Conservation (phyloP, 768 basidiomycete species). For the Mycena haematopus region DNA sequence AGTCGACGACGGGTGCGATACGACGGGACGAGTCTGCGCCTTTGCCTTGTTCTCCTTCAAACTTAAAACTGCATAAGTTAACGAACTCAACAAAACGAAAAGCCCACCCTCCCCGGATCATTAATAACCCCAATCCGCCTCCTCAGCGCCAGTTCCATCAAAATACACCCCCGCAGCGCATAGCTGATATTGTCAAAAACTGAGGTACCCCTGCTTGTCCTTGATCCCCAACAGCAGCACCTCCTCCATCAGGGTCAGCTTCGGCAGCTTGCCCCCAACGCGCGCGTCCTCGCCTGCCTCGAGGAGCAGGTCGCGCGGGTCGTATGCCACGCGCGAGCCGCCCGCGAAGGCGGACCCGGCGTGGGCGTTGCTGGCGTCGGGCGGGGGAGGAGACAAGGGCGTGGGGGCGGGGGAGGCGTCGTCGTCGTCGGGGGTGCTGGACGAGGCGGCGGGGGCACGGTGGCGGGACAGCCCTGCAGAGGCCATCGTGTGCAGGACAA, state of each 20-base stretch:
- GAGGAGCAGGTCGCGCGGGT: neutral
- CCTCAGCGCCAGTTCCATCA: neutral
- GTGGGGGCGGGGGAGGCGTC: too few species aligned
- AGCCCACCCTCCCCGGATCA: neutral
- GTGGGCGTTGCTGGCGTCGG: neutral
- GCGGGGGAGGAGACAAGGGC: too few species aligned
- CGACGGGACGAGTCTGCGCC: too few species aligned
- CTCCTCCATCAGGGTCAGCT: neutral
- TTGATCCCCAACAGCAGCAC: neutral
- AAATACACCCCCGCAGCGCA: neutral
- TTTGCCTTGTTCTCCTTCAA: too few species aligned
- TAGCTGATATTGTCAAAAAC: neutral
- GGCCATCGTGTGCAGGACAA: too few species aligned
- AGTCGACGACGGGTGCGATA: too few species aligned
- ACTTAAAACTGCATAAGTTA: too few species aligned
- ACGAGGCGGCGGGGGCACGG: too few species aligned
- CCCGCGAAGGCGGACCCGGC: neutral
- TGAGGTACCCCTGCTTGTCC: neutral
- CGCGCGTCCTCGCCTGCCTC: neutral
- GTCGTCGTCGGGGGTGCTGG: too few species aligned
- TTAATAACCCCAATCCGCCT: neutral
- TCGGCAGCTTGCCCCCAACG: neutral
- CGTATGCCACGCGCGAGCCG: neutral
- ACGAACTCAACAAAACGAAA: neutral
- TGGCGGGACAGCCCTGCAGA: too few species aligned